Base-by-base conservation (phyloP, 2,329 filamentous ascomycete species). In the Paraphaeosphaeria sporulosa region DNA sequence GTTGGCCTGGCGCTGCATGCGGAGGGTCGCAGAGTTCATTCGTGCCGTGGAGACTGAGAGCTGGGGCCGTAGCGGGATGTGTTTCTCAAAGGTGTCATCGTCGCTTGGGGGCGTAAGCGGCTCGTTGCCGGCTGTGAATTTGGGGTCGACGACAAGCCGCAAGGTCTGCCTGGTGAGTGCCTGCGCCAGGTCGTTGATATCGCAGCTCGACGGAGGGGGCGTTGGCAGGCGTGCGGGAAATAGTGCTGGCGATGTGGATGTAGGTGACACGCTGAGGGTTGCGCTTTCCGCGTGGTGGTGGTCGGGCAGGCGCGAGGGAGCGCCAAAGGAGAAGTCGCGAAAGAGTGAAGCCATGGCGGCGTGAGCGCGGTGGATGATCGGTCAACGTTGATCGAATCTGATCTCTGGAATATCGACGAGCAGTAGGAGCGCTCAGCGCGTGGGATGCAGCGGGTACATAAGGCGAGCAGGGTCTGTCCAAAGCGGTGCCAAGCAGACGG, bases 1-100 rank as follows among this genome's bases (percentile, higher is more conserved):
- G 66, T 74, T 78, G 25, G 71, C 66, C 63, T 82, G 80, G 43
- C 80, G 74, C 58, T 78, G 78, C 67, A 75, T 71, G 38, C 80
- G 70, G 25, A 78, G 68, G 46, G 76, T 65, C 3, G 77, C 75
- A 2, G 57, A 55, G 79, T 69, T 21, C 76, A 78, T 50, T 77
- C 72, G 58, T 64, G 68, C 53, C 17, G 67, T 66, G 23, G 72
- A 65, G 25, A 49, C 64, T 21, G 72, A 65, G 27, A 49, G 60
- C 10, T 60, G 54, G 15, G 59, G 64, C 15, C 50, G 51, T 5
- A 43, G 27, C 30, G 61, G 58, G 32, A 58, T 55, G 13, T 63
- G 61, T 21, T 55, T 48, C 40, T 65, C 55, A 34, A 67, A 69
- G 19, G 64, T 48, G 56, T 62, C 60, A 30, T 67, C 58, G 47